Evolutionary conservation across 1,284 basidiomycete species (phyloP), one percentile per base, ranked within the genome.

Genomic region (Waitea zeae): DNA sequence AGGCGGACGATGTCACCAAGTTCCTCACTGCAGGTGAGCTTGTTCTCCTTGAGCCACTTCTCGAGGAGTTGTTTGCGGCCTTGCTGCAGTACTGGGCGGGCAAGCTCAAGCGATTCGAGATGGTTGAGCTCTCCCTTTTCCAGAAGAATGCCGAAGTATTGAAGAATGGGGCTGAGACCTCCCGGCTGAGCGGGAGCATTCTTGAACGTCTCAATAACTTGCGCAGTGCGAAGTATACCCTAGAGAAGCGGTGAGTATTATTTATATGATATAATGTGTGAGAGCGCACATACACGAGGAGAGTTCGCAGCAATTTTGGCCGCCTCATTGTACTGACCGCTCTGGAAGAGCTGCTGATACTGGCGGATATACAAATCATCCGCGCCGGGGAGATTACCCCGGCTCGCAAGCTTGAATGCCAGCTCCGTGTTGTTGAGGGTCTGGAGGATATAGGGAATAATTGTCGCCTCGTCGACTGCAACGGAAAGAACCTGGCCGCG

Each of bases 21-120:
- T 58, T 99, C 93, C 58, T 98, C 95, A 49, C 82, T 89, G 64
- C 95, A 98, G 41, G 95, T 93, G 43, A 99, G 79, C 84, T 98
- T 99, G 64, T 96, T 96, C 67, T 98, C 95, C 62, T 99, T 99
- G 44, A 98, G 62, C 95, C 95, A 99, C 53, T 98, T 98, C 62
- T 99, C 95, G 17, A 99, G 67, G 31, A 98, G 64, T 50, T 97
- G 90, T 61, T 99, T 98, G 50, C 92, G 77, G 36, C 90, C 90
- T 62, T 99, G 95, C 47, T 88, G 80, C 34, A 99, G 64, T 11
- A 99, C 95, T 15, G 95, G 95, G 35, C 89, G 77, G 1, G 95
- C 93, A 30, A 99, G 75, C 56, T 99, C 95, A 31, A 99, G 61
- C 22, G 89, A 95, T 57, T 99, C 95, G 24, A 82, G 72, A 55